Evolutionary conservation across 768 basidiomycete species (phyloP).

Genomic region (Daedaleopsis nitida): DNA sequence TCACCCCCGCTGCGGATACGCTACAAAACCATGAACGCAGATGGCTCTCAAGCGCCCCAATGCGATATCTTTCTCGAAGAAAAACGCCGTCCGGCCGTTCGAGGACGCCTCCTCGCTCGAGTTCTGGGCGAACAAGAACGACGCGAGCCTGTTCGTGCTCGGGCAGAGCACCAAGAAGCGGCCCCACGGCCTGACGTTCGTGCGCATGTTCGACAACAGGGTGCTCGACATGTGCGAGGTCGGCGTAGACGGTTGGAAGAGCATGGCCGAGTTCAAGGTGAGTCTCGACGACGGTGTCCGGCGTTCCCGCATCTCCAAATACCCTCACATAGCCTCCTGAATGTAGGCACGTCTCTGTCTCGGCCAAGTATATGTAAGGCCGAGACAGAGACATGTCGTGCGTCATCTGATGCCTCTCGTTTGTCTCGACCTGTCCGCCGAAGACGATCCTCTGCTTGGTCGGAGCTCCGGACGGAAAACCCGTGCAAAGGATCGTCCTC

Average conservation of each 20-base stretch:
- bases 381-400: too few species aligned
- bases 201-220: slow-evolving; percentile 81
- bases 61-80: slow-evolving; percentile 91
- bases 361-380: too few species aligned
- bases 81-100: slow-evolving; percentile 90
- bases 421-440: too few species aligned
- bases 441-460: too few species aligned
- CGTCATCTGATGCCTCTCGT: too few species aligned
- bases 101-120: slow-evolving; percentile 82
- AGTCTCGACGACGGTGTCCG: slow-evolving; percentile 27
- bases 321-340: too few species aligned
- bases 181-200: slow-evolving; percentile 84
- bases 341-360: too few species aligned
- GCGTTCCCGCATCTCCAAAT: too few species aligned
- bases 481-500: too few species aligned
- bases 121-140: slow-evolving; percentile 94
- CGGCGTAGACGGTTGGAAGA: slow-evolving; percentile 78
- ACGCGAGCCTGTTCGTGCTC: slow-evolving; percentile 86
- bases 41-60: slow-evolving; percentile 93
- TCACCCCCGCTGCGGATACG: too few species aligned
- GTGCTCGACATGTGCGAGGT: slow-evolving; percentile 96
- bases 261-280: slow-evolving; percentile 87
- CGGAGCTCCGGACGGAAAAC: too few species aligned
- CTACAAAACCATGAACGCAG: slow-evolving; percentile 39
- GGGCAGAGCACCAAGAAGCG: slow-evolving; percentile 95